Percentiles rank a stretch among this genome's conserved stretches.
phyloP scores from a whole-genome alignment of 352 stramenopile species.

The Phytophthora cajani region DNA sequence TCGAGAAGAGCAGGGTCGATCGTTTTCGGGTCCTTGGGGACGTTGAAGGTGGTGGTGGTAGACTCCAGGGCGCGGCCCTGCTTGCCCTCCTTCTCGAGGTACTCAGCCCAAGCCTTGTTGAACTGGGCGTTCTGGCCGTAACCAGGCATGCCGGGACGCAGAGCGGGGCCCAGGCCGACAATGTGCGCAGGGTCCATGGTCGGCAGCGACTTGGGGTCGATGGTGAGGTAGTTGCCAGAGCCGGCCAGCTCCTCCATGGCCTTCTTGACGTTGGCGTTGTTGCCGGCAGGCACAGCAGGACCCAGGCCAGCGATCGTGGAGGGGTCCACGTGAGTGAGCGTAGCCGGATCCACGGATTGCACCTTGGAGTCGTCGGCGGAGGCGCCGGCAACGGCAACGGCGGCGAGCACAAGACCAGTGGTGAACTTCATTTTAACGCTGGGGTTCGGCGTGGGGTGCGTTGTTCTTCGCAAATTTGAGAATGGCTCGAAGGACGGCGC shows the following conservation, averaged over 20 bases:
- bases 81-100: slow-evolving; percentile 3
- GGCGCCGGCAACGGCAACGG: slow-evolving; percentile 12
- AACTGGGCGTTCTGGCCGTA: slow-evolving; percentile 20
- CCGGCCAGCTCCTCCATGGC: slow-evolving; percentile 15
- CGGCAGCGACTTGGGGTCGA: slow-evolving; percentile 1
- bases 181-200: slow-evolving; percentile 4
- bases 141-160: slow-evolving; percentile 24
- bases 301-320: slow-evolving; percentile 17
- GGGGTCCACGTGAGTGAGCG: slow-evolving; percentile 11
- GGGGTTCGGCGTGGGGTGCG: slow-evolving; percentile 1
- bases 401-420: slow-evolving; percentile 23
- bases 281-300: slow-evolving; percentile 9
- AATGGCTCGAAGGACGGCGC: not conserved
- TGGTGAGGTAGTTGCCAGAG: slow-evolving; percentile 6
- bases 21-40: too few relatives aligned
- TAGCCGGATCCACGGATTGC: slow-evolving; percentile 10
- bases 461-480: slow-evolving; percentile 12
- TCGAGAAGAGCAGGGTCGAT: not conserved
- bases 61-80: not conserved
- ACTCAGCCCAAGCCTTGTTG: slow-evolving; percentile 30
- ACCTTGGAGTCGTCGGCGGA: slow-evolving; percentile 17
- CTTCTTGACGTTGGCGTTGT: slow-evolving; percentile 28
- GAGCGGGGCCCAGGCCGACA: slow-evolving; percentile 2
- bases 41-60: not conserved
- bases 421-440: slow-evolving; percentile 22